Percentiles rank a stretch among this genome's conserved stretches.
Conservation (phyloP, 108 stramenopile species). For the Nitzschia palea region DNA sequence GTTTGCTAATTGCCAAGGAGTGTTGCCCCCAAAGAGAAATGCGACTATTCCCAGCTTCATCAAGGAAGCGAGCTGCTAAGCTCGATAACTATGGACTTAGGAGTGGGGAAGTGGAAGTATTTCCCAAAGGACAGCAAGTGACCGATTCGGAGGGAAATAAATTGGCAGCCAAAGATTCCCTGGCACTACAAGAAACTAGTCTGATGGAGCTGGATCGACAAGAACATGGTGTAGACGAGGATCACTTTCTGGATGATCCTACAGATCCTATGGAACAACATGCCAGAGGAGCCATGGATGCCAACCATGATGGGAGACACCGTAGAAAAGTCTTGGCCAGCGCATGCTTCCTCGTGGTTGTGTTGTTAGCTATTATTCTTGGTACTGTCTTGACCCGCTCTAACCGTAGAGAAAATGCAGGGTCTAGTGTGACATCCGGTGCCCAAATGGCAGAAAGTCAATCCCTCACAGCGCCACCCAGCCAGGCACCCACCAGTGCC, state of each 20-base stretch:
- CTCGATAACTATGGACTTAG: not conserved
- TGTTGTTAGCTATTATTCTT: slow-evolving; percentile 1
- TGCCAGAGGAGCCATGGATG: too few relatives aligned
- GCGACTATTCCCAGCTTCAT: not conserved
- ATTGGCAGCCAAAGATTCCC: not conserved
- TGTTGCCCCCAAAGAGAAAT: too few relatives aligned
- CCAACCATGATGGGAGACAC: not conserved
- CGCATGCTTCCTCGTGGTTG: not conserved
- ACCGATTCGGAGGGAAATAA: not conserved
- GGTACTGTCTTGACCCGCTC: slow-evolving; percentile 1
- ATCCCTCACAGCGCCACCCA: not conserved
- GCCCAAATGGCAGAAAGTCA: not conserved
- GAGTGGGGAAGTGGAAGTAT: not conserved
- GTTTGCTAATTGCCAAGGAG: too few relatives aligned
- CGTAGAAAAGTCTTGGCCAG: not conserved
- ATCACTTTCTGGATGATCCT: not conserved
- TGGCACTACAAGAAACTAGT: slow-evolving; percentile 1
- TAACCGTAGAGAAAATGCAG: not conserved
- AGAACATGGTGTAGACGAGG: too few relatives aligned
- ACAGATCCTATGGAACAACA: too few relatives aligned
- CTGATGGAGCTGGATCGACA: too few relatives aligned
- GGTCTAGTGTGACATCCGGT: not conserved
- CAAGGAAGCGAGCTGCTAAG: too few relatives aligned
- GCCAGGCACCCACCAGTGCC: not conserved
- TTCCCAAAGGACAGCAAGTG: not conserved